These are phyloP conservation scores for Wickerhamomyces strasburgensis DNA, from an alignment of 805 yeast genomes.

Conservation along the genomic window DNA sequence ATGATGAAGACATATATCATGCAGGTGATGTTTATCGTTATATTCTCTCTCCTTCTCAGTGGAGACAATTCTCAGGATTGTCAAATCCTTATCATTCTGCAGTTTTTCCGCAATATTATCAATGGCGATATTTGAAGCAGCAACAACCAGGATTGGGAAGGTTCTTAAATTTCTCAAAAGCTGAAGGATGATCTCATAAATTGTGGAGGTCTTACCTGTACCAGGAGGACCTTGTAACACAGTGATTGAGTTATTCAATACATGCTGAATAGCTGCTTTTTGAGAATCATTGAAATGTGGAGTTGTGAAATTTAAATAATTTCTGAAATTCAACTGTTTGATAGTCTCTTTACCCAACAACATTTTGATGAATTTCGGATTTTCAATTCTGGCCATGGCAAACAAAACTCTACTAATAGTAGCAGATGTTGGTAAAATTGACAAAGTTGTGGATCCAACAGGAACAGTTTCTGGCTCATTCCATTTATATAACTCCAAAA, in stretches of 20 bases:
- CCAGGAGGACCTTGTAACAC: conserved; percentile 82
- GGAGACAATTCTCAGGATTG: conserved; percentile 53
- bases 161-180: conserved; percentile 49
- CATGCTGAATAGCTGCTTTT: conserved; percentile 38
- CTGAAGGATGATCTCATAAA: conserved; percentile 58
- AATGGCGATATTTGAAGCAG: conserved; percentile 72
- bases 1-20: conserved; percentile 60
- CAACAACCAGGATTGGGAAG: conserved; percentile 65
- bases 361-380: conserved; percentile 47
- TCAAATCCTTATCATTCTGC: conserved; percentile 43
- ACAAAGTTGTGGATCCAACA: conserved; percentile 31
- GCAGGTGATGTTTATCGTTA: conserved; percentile 48
- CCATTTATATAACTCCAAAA: conserved; percentile 55
- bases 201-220: conserved; percentile 73
- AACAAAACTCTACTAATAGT: conserved; percentile 59
- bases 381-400: conserved; percentile 58
- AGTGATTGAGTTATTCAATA: conserved; percentile 33
- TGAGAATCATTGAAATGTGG: conserved; percentile 56
- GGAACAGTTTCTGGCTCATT: conserved; percentile 47
- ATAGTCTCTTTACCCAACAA: conserved; percentile 51
- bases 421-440: conserved; percentile 55
- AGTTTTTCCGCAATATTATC: conserved; percentile 73
- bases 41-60: conserved; percentile 59
- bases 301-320: conserved; percentile 44
- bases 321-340: conserved; percentile 51